These are phyloP conservation scores for Heliosperma pusillum DNA, from an alignment of 148 eudicot genomes.

Conservation along the genomic window DNA sequence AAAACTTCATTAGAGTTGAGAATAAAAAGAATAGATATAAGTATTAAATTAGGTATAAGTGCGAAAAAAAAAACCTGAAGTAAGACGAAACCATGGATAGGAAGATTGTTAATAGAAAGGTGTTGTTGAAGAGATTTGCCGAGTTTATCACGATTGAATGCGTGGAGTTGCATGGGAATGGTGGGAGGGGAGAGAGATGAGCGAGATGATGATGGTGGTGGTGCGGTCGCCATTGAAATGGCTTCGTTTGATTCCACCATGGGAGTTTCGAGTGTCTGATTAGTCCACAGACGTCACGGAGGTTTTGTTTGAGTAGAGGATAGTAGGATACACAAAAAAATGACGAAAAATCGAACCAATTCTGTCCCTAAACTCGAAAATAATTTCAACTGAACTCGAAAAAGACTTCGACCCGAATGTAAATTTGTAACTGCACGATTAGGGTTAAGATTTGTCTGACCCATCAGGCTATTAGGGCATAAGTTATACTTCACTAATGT, in stretches of 20 bases:
- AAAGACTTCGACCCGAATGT: too few relatives aligned
- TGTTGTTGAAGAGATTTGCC: conserved; percentile 50
- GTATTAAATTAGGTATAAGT: neutral
- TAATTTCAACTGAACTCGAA: too few relatives aligned
- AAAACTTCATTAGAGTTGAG: neutral
- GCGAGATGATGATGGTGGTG: conserved; percentile 24
- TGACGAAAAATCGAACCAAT: too few relatives aligned
- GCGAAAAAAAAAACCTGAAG: conserved; percentile 53
- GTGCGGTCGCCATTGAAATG: conserved; percentile 34
- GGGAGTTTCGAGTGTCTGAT: neutral
- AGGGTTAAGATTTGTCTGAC: too few relatives aligned
- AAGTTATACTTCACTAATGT: too few relatives aligned
- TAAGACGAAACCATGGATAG: conserved; percentile 58
- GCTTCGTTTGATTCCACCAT: conserved; percentile 23
- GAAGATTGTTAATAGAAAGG: conserved; percentile 45
- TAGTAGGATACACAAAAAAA: too few relatives aligned
- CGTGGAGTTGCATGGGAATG: conserved; percentile 63
- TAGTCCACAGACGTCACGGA: too few relatives aligned
- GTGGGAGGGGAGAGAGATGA: conserved; percentile 52
- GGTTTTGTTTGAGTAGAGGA: too few relatives aligned
- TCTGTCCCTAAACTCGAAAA: too few relatives aligned
- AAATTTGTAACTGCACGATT: too few relatives aligned
- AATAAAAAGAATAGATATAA: neutral
- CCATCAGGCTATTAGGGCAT: too few relatives aligned
- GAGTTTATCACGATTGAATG: conserved; percentile 54